phyloP scores from a whole-genome alignment of 2,329 filamentous ascomycete genomes.

The Pseudopithomyces chartarum region DNA sequence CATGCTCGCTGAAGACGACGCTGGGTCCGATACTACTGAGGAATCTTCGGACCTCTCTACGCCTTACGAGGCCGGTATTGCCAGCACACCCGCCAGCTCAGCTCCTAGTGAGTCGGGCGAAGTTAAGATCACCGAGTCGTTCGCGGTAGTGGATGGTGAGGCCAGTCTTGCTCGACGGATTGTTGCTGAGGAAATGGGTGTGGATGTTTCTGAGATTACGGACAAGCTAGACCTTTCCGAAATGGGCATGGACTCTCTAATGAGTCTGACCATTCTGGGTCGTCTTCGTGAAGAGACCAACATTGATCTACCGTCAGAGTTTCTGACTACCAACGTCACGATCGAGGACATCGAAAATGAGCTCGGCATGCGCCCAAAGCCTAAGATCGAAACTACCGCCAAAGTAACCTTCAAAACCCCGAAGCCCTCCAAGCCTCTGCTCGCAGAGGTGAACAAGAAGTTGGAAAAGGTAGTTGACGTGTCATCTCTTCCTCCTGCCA shows the following conservation, averaged over 20 bases:
- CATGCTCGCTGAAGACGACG: slow-evolving; percentile 43
- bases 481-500: slow-evolving; percentile 53
- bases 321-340: slow-evolving; percentile 65
- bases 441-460: slow-evolving; percentile 56
- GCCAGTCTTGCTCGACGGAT: slow-evolving; percentile 55
- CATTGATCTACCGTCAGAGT: slow-evolving; percentile 56
- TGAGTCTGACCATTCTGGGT: slow-evolving; percentile 58
- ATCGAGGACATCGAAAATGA: slow-evolving; percentile 69
- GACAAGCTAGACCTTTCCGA: slow-evolving; percentile 65
- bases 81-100: slow-evolving; percentile 56
- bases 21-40: slow-evolving; percentile 49
- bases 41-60: slow-evolving; percentile 48
- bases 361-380: slow-evolving; percentile 60
- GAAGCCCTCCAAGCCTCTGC: slow-evolving; percentile 39
- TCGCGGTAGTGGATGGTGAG: slow-evolving; percentile 42
- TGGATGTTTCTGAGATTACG: slow-evolving; percentile 62
- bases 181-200: slow-evolving; percentile 64
- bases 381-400: slow-evolving; percentile 37
- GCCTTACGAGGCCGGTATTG: slow-evolving; percentile 47
- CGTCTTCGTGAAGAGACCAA: slow-evolving; percentile 57
- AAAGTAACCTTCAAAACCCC: slow-evolving; percentile 21
- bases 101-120: slow-evolving; percentile 52
- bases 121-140: slow-evolving; percentile 37
- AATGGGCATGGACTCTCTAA: slow-evolving; percentile 60
- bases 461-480: slow-evolving; percentile 48